phyloP scores from a whole-genome alignment of 495 filamentous ascomycete species.

The Penicillium simplicissimum region DNA sequence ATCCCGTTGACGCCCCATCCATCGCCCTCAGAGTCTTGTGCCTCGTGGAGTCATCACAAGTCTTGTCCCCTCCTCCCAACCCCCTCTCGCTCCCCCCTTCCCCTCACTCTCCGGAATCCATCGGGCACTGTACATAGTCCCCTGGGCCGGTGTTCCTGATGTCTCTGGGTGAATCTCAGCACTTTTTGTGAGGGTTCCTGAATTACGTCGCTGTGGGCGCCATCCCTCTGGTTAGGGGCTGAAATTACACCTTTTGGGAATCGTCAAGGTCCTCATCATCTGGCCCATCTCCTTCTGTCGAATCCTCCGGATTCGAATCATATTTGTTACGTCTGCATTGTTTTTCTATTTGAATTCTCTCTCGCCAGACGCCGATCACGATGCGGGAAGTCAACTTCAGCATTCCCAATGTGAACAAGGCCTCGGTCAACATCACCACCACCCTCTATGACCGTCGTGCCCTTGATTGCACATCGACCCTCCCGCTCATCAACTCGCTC shows the following conservation, averaged over 20 bases:
- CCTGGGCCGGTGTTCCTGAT: conserved; percentile 19
- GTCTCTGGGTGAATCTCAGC: conserved; percentile 22
- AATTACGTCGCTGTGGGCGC: conserved; percentile 17
- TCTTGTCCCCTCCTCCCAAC: conserved; percentile 1
- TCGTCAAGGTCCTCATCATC: conserved; percentile 28
- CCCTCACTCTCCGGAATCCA: conserved; percentile 1
- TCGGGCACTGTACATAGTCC: conserved; percentile 7
- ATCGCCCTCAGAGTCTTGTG: not conserved
- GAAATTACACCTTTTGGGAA: conserved; percentile 17
- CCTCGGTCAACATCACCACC: conserved; percentile 97
- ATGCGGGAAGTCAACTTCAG: conserved; percentile 99
- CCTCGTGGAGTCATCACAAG: conserved; percentile 5
- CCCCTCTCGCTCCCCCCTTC: conserved; percentile 16
- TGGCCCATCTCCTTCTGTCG: conserved; percentile 10
- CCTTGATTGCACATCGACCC: conserved; percentile 95
- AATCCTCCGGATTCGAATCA: conserved; percentile 16
- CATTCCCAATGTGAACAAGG: conserved; percentile 99
- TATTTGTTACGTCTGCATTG: conserved; percentile 9
- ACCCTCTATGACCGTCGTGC: conserved; percentile 96
- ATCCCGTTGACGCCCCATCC: not conserved
- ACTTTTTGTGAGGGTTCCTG: conserved; percentile 13
- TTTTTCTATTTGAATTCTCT: conserved; percentile 9
- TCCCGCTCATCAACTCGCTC: conserved; percentile 96
- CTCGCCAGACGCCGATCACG: conserved; percentile 26
- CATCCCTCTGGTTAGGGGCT: conserved; percentile 26